Evolutionary conservation across 805 yeast species (phyloP), one percentile per base, ranked within the genome.

Genomic region (Schwanniomyces sp.): DNA sequence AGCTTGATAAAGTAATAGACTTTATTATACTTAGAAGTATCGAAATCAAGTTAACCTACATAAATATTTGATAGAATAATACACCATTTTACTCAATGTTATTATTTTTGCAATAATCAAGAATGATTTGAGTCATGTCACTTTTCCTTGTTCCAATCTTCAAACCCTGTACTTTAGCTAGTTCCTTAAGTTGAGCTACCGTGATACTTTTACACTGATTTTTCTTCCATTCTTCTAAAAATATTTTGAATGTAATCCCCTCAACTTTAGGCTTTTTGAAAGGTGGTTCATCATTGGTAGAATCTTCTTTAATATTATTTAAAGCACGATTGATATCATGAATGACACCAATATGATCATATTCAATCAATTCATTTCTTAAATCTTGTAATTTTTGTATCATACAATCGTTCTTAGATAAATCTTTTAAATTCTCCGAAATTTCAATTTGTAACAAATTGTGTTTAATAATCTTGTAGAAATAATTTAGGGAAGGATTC

Each of bases 401-500:
- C 3, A 63, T 58, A 2, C 48, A 42, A 47, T 66, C 71, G 43
- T 65, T 59, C 32, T 53, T 52, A 24, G 37, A 40, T 17, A 56
- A 36, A n/a, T 38, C 44, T 26, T 44, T 62, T 61, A 28, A 44
- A 46, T 32, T 37, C 1, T 44, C 46, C 10, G 51, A 41, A 18
- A 59, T 37, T 34, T 55, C 64, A 7, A 59, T 61, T 55, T 87
- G 91, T 42, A 90, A 66, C 14, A 88, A 73, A 47, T 80, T 79
- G 44, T 86, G 85, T 55, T 85, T 84, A 16, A 90, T 62, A 0
- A 83, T 66, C 48, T 79, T 78, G 63, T 81, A 84, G 57, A 84
- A 87, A 73, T 84, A 85, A 51, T 82, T 82, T 34, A 90, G 62
- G 3, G 78, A 69, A 0, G 96, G 95, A 57, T 87, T 88, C 18